Conservation (phyloP, 2,329 filamentous ascomycete species). For the Ascochyta koolunga region DNA sequence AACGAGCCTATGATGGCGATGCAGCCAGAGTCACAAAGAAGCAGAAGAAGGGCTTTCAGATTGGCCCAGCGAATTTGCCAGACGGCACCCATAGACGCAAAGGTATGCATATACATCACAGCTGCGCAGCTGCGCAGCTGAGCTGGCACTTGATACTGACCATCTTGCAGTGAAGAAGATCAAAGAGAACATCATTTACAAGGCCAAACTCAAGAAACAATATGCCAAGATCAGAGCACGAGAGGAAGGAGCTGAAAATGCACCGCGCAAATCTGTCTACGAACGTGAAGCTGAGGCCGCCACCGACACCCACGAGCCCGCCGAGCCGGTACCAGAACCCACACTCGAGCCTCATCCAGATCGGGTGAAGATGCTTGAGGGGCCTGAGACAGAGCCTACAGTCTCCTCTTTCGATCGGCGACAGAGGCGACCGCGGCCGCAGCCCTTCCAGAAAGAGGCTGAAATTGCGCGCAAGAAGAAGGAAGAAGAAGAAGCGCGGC, state of each 20-base stretch:
- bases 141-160: conserved; percentile 1
- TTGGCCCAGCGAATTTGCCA: conserved; percentile 88
- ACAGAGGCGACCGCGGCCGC: conserved; percentile 35
- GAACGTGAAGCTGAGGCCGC: conserved; percentile 34
- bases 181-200: conserved; percentile 86
- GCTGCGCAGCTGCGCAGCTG: not conserved
- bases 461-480: conserved; percentile 59
- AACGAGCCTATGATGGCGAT: conserved; percentile 60
- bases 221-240: conserved; percentile 85
- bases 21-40: conserved; percentile 51
- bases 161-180: conserved; percentile 74
- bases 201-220: conserved; percentile 90
- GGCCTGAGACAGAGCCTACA: conserved; percentile 32
- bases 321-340: conserved; percentile 33
- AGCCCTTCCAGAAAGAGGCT: conserved; percentile 53
- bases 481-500: conserved; percentile 68
- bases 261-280: conserved; percentile 43
- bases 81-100: conserved; percentile 89
- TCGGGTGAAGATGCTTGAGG: conserved; percentile 64
- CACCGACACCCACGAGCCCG: conserved; percentile 24
- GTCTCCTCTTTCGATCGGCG: conserved; percentile 28
- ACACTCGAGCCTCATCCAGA: conserved; percentile 65
- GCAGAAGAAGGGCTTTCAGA: conserved; percentile 74
- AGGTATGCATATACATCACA: no score
- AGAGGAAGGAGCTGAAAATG: conserved; percentile 49